These are phyloP conservation scores for Sinapis alba DNA, from an alignment of 441 rosid genomes.

Conservation along the genomic window DNA sequence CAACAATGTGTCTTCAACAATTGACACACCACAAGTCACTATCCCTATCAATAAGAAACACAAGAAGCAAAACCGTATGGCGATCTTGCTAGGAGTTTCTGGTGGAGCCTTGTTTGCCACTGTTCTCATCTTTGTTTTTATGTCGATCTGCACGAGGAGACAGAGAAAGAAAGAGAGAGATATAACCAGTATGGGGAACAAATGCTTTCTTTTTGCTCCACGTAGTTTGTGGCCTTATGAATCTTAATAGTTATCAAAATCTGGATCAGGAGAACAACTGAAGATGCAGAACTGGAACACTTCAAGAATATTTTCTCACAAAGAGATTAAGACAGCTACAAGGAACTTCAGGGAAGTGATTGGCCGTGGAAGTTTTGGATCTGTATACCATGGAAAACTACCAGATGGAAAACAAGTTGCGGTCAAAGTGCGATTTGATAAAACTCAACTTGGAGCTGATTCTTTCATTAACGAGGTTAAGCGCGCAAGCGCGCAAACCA, in stretches of 20 bases:
- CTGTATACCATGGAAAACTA: constrained; percentile 88
- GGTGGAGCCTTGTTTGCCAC: constrained; percentile 63
- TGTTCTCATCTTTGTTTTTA: constrained; percentile 42
- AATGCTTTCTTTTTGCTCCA: constrained; percentile 8
- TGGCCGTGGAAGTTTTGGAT: constrained; percentile 92
- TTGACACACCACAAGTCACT: constrained; percentile 84
- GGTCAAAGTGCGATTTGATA: constrained; percentile 86
- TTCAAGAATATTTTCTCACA: constrained; percentile 74
- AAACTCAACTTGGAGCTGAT: constrained; percentile 88
- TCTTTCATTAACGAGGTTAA: constrained; percentile 90
- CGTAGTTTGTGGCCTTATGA: neutral
- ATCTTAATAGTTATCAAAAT: constrained; percentile 29
- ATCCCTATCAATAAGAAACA: constrained; percentile 55
- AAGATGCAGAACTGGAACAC: constrained; percentile 86
- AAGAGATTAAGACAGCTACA: constrained; percentile 83
- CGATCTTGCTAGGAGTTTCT: constrained; percentile 59
- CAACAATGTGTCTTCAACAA: constrained; percentile 65
- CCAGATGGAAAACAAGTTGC: constrained; percentile 78
- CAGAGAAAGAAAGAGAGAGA: constrained; percentile 47
- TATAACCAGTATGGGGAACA: constrained; percentile 50
- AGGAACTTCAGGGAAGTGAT: constrained; percentile 76
- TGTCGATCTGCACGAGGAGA: constrained; percentile 50
- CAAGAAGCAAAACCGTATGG: constrained; percentile 40
- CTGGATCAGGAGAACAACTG: constrained; percentile 47
- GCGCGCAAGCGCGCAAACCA: too few species aligned